Evolutionary conservation across 192 early-diverging fungal species (phyloP).

Genomic region (Backusella australiensis): DNA sequence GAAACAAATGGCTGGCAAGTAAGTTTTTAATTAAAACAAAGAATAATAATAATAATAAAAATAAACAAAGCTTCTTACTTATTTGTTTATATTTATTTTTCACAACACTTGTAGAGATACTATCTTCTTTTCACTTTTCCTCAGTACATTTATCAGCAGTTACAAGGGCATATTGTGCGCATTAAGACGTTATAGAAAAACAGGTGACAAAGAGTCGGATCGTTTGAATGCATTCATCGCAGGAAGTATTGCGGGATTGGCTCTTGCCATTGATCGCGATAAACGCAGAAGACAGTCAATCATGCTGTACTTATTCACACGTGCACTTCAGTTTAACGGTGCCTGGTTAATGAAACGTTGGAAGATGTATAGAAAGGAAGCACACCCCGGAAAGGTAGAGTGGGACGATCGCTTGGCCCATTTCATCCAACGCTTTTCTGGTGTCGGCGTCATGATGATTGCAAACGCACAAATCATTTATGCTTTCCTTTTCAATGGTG

Average conservation of each 20-base stretch:
- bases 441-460: slow-evolving; percentile 47
- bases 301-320: slow-evolving; percentile 61
- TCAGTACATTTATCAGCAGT: slow-evolving; percentile 58
- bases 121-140: slow-evolving; percentile 61
- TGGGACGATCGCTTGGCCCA: slow-evolving; percentile 51
- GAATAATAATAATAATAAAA: not conserved
- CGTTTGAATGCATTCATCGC: slow-evolving; percentile 64
- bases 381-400: slow-evolving; percentile 15
- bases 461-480: slow-evolving; percentile 49
- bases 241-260: slow-evolving; percentile 59
- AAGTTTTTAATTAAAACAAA: not conserved
- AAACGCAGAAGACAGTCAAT: slow-evolving; percentile 57
- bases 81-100: not conserved
- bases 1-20: slow-evolving; percentile 46
- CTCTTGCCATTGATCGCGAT: slow-evolving; percentile 60
- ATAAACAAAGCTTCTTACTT: not conserved
- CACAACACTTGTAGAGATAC: slow-evolving; percentile 48
- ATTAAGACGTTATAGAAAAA: slow-evolving; percentile 48
- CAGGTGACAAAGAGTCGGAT: slow-evolving; percentile 40
- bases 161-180: slow-evolving; percentile 66
- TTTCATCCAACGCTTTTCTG: slow-evolving; percentile 35
- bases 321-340: slow-evolving; percentile 59
- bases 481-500: slow-evolving; percentile 51
- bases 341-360: slow-evolving; percentile 63
- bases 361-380: slow-evolving; percentile 38